phyloP scores from a whole-genome alignment of 2,329 filamentous ascomycete species.

The Lasiodiplodia hormozganensis region DNA sequence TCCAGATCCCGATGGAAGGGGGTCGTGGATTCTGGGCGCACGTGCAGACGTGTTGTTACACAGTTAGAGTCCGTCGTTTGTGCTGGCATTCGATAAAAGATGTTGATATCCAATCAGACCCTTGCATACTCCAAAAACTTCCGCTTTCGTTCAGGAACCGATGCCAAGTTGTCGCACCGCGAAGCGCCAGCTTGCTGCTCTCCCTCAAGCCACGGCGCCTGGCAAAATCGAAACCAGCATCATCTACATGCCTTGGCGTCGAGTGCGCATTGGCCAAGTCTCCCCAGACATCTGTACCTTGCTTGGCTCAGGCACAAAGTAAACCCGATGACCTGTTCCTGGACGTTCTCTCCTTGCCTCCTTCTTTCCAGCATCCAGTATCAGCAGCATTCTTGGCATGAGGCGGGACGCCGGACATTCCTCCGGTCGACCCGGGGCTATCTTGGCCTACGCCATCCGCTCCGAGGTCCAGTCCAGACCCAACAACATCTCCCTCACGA shows the following conservation, averaged over 20 bases:
- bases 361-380: background rate
- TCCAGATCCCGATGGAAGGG: background rate
- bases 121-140: constrained; percentile 5
- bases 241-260: constrained; percentile 3
- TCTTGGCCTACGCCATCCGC: constrained; percentile 1
- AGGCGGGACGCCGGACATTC: constrained; percentile 7
- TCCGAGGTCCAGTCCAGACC: background rate
- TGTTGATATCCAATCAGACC: background rate
- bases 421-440: background rate
- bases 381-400: constrained; percentile 8
- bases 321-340: constrained; percentile 9
- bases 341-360: background rate
- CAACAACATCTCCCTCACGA: background rate
- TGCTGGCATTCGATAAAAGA: background rate
- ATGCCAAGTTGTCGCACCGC: background rate
- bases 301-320: constrained; percentile 15
- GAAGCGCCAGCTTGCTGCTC: background rate
- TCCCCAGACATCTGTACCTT: background rate
- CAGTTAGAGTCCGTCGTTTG: background rate
- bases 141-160: background rate
- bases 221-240: background rate
- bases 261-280: constrained; percentile 14
- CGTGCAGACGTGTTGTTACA: background rate
- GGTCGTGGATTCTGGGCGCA: background rate
- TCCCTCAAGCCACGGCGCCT: constrained; percentile 2